phyloP scores from a whole-genome alignment of 2,329 filamentous ascomycete genomes.

The Paraphoma sp. region DNA sequence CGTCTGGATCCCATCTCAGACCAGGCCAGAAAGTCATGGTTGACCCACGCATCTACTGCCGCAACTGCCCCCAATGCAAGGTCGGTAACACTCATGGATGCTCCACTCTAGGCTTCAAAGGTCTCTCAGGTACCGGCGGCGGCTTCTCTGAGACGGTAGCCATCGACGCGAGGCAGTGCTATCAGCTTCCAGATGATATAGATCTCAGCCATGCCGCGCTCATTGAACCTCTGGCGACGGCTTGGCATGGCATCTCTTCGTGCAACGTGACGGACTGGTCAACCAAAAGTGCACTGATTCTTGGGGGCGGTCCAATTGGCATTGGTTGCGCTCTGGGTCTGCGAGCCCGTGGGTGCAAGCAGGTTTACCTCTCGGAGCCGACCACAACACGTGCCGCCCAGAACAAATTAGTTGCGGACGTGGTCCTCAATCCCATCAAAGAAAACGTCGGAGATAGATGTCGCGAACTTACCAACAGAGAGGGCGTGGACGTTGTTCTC shows the following conservation, averaged over 20 bases:
- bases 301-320: conserved; percentile 38
- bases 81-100: conserved; percentile 28
- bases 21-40: conserved; percentile 37
- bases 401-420: conserved; percentile 31
- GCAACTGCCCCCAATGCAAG: conserved; percentile 26
- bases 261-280: conserved; percentile 15
- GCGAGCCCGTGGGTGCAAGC: conserved; percentile 22
- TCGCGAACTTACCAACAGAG: conserved; percentile 32
- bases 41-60: conserved; percentile 39
- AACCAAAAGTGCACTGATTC: conserved; percentile 23
- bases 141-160: conserved; percentile 34
- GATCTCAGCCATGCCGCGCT: conserved; percentile 33
- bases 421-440: conserved; percentile 32
- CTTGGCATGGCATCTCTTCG: conserved; percentile 35
- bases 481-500: conserved; percentile 43
- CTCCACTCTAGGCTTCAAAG: conserved; percentile 30
- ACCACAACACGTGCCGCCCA: conserved; percentile 24
- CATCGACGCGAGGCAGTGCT: conserved; percentile 29
- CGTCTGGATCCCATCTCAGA: conserved; percentile 20
- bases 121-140: conserved; percentile 32
- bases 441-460: conserved; percentile 37
- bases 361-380: conserved; percentile 37
- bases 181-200: conserved; percentile 28
- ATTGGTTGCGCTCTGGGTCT: conserved; percentile 29
- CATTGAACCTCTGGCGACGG: conserved; percentile 40